These are phyloP conservation scores for Leccinum solheimii DNA, from an alignment of 1,284 basidiomycete species.

Conservation along the genomic window DNA sequence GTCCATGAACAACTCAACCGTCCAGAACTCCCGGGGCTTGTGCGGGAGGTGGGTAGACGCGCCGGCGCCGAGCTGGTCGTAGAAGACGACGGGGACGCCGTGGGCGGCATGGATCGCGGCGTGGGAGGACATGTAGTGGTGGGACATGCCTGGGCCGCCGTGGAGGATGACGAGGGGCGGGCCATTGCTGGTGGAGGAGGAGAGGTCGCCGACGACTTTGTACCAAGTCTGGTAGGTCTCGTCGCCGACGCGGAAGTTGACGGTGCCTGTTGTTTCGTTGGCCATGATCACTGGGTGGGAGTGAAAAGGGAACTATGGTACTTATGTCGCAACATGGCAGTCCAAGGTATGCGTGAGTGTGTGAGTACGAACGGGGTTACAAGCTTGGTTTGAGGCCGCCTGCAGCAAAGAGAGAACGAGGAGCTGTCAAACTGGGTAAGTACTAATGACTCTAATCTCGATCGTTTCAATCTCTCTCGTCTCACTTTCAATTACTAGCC, in stretches of 20 bases:
- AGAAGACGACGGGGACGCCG: slow-evolving; percentile 31
- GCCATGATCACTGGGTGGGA: not conserved
- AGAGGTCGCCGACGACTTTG: slow-evolving; percentile 36
- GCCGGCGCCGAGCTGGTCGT: slow-evolving; percentile 33
- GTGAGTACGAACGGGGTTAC: too few species aligned
- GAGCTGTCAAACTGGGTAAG: too few species aligned
- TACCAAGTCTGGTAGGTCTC: slow-evolving; percentile 37
- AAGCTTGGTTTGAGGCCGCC: too few species aligned
- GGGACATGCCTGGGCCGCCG: slow-evolving; percentile 37
- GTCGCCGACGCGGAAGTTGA: slow-evolving; percentile 27
- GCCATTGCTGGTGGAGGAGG: not conserved
- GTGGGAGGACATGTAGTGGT: slow-evolving; percentile 25
- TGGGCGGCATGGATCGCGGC: slow-evolving; percentile 10
- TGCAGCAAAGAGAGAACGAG: too few species aligned
- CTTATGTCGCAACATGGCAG: not conserved
- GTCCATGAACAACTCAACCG: slow-evolving; percentile 27
- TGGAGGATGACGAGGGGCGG: slow-evolving; percentile 39
- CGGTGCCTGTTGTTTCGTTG: slow-evolving; percentile 18
- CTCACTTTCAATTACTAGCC: too few species aligned
- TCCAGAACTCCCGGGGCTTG: slow-evolving; percentile 28
- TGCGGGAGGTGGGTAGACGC: slow-evolving; percentile 26
- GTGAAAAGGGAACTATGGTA: not conserved
- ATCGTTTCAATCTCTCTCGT: too few species aligned
- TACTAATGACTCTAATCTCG: too few species aligned
- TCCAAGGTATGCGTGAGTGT: too few species aligned